A percentile compares a stretch with the other conserved stretches of the same genome.
These are phyloP conservation scores for Penicillium flavigenum DNA, from an alignment of 495 filamentous ascomycete species.

Conservation along the genomic window DNA sequence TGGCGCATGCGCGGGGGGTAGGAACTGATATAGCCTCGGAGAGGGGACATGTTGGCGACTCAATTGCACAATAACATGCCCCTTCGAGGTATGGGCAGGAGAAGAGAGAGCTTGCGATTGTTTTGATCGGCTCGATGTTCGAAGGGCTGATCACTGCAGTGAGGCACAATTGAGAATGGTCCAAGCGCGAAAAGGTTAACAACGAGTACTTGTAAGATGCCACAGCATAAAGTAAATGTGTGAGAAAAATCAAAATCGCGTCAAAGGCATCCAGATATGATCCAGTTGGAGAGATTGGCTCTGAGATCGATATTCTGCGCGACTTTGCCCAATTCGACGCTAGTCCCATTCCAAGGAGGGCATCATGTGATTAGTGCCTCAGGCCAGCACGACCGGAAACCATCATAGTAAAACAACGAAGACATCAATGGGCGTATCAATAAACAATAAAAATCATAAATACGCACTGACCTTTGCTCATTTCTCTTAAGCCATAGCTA, in stretches of 20 bases:
- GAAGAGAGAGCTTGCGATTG: constrained; percentile 21
- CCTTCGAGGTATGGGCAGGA: constrained; percentile 26
- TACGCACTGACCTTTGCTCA: background rate
- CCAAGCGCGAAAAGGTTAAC: background rate
- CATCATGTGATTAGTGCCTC: constrained; percentile 27
- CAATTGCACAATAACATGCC: constrained; percentile 43
- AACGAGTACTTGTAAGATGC: background rate
- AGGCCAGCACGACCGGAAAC: background rate
- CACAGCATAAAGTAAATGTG: background rate
- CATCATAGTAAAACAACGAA: background rate
- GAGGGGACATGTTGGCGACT: constrained; percentile 57
- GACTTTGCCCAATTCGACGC: constrained; percentile 37
- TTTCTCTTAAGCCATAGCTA: background rate
- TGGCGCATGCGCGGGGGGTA: constrained; percentile 89
- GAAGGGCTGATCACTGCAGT: constrained; percentile 19
- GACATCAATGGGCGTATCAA: background rate
- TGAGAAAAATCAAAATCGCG: background rate
- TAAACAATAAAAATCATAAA: background rate
- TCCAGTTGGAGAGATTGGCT: constrained; percentile 28
- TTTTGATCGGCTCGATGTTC: constrained; percentile 12
- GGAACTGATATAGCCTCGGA: constrained; percentile 85
- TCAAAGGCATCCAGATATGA: constrained; percentile 9
- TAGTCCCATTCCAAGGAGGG: constrained; percentile 25
- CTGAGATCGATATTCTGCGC: constrained; percentile 32
- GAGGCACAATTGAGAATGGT: background rate